phyloP scores from a whole-genome alignment of 164 flowering plant species.

The Tetrastigma voinierianum region DNA sequence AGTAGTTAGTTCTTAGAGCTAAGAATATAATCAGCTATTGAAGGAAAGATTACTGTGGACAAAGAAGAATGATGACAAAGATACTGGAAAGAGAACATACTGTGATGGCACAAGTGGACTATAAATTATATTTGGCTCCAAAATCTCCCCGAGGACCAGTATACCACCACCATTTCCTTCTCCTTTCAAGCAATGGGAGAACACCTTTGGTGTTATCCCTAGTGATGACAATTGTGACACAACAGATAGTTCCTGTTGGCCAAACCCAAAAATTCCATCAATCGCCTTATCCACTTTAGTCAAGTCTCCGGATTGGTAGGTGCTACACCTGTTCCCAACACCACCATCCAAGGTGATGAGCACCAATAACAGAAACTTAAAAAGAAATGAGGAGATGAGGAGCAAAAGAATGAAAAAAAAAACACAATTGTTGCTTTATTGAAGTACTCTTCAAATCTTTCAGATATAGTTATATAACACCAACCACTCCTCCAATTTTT shows the following conservation, averaged over 20 bases:
- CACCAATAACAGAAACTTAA: neutral
- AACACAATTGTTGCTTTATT: neutral
- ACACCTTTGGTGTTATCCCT: constrained; percentile 60
- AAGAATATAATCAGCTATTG: no score
- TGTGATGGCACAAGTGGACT: constrained; percentile 67
- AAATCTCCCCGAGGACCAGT: constrained; percentile 72
- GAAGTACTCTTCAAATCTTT: no score
- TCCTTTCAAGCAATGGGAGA: constrained; percentile 77
- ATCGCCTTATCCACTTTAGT: constrained; percentile 58
- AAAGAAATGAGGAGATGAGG: neutral
- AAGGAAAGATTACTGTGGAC: neutral
- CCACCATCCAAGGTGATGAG: constrained; percentile 2
- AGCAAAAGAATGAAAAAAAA: neutral
- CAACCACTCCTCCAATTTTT: neutral
- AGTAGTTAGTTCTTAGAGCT: no score
- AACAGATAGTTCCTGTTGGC: constrained; percentile 57
- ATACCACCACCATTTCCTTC: constrained; percentile 70
- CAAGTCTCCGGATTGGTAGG: constrained; percentile 61
- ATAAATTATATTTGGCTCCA: constrained; percentile 67
- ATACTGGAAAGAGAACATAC: constrained; percentile 27
- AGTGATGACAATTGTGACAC: constrained; percentile 60
- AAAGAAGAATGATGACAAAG: no score
- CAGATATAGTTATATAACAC: no score
- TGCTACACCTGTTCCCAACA: constrained; percentile 56
- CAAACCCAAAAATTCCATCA: constrained; percentile 77